A percentile compares a stretch with the other conserved stretches of the same genome.
phyloP scores from a whole-genome alignment of 1,139 yeast genomes.

The Nakaseomyces sp. region DNA sequence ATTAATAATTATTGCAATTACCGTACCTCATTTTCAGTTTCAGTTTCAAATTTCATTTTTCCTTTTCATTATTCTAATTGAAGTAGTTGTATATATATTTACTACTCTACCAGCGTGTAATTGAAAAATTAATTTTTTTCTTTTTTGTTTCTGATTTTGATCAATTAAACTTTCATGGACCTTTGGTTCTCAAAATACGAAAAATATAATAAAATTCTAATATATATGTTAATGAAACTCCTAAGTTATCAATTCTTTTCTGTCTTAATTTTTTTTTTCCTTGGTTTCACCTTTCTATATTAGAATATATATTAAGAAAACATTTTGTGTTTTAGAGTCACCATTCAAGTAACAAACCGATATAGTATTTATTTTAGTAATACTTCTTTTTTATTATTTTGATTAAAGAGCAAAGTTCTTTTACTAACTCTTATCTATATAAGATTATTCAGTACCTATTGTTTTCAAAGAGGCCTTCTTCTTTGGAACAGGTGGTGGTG shows the following conservation, averaged over 20 bases:
- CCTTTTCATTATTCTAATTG: not conserved
- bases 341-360: not conserved
- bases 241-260: no score
- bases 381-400: not conserved
- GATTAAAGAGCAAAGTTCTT: not conserved
- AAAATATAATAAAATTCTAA: no score
- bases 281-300: no score
- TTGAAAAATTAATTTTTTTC: no score
- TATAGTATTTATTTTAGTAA: not conserved
- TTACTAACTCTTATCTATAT: not conserved
- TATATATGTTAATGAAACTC: no score
- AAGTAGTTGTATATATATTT: not conserved
- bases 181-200: no score
- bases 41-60: no score
- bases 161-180: no score
- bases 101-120: not conserved
- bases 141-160: no score
- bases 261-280: no score
- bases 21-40: not conserved
- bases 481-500: slow-evolving; percentile 14
- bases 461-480: slow-evolving; percentile 12
- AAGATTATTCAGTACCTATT: not conserved
- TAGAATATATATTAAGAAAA: no score
- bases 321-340: no score
- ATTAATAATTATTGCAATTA: not conserved